Evolutionary conservation across 2,329 filamentous ascomycete species (phyloP), one percentile per base, ranked within the genome.

Genomic region (Venturia aucupariae): DNA sequence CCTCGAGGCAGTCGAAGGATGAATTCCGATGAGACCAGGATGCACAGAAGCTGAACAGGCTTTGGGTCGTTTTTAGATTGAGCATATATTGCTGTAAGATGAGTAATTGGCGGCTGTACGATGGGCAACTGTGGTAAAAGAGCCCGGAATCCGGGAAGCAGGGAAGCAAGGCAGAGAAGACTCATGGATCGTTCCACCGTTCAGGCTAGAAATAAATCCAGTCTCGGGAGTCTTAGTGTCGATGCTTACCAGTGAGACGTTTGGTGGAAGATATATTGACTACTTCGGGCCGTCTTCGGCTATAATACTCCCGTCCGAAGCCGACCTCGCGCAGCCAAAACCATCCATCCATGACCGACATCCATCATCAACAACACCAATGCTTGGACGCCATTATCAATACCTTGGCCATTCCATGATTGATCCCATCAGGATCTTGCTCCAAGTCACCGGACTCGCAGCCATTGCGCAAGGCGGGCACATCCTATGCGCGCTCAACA

Each of bases 11-110:
- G 5, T 35, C 19, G 24, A 19, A 35, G 27, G 27, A 32, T 55
- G 7, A 15, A 4, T 27, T 27, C 1, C 22, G 10, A 48, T n/a
- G 24, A 27, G 8, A 27, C 22, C 22, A 51, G 24, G 46, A 30
- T 27, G 6, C 2, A 51, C n/a, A 7, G 27, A 51, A 11, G 35
- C 35, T 38, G 7, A 2, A 48, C 2, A 5, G 1, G 44, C 10
- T 5, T 24, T 30, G 48, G 22, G 8, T 27, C 15, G 32, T 1
- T 22, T 57, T 57, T 35, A 38, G 13, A 57, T 57, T 35, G 35
- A 35, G n/a, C n/a, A 48, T 57, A 57, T 57, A 57, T 57, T 57
- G 30, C 51, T n/a, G n/a, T n/a, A n/a, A n/a, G n/a, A n/a, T n/a
- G n/a, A n/a, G n/a, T n/a, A n/a, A n/a, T n/a, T n/a, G n/a, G n/a